A percentile compares a stretch with the other conserved stretches of the same genome.
Evolutionary conservation across 2,329 filamentous ascomycete species (phyloP).

Genomic region (Paecilomyces niveus): DNA sequence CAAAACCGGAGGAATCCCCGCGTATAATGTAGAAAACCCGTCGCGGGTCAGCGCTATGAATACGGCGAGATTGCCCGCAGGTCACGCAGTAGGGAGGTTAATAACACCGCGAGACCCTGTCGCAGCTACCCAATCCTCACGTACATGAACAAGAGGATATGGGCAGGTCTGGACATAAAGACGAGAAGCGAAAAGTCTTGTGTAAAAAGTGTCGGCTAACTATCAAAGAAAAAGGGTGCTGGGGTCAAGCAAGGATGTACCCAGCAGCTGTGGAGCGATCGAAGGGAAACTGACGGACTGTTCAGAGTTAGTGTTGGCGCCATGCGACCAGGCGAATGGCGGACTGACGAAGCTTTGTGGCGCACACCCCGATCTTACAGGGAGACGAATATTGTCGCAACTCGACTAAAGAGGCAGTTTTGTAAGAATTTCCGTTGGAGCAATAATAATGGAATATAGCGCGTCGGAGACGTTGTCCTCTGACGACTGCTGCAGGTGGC

Average conservation of each 20-base stretch:
- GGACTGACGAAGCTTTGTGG: not conserved
- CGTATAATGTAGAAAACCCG: not conserved
- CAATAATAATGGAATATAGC: not conserved
- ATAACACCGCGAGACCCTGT: not conserved
- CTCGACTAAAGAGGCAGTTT: not conserved
- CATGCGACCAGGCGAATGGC: not conserved
- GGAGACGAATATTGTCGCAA: not conserved
- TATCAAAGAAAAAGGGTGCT: not conserved
- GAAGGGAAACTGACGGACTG: not conserved
- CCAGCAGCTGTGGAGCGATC: not conserved
- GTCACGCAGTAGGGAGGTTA: not conserved
- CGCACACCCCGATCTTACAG: not conserved
- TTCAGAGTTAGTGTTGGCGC: not conserved
- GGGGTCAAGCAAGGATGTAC: not conserved
- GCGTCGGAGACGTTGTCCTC: not conserved
- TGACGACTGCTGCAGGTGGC: too few relatives aligned
- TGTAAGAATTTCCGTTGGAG: not conserved
- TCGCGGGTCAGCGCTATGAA: not conserved
- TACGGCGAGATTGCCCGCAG: conserved; percentile 10
- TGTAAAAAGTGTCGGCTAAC: not conserved
- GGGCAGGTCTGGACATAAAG: not conserved
- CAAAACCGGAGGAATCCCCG: not conserved
- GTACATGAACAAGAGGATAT: not conserved
- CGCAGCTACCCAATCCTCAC: not conserved
- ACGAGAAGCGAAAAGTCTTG: not conserved